Evolutionary conservation across 345 rosid species (phyloP).

Genomic region (Combretum micranthum): DNA sequence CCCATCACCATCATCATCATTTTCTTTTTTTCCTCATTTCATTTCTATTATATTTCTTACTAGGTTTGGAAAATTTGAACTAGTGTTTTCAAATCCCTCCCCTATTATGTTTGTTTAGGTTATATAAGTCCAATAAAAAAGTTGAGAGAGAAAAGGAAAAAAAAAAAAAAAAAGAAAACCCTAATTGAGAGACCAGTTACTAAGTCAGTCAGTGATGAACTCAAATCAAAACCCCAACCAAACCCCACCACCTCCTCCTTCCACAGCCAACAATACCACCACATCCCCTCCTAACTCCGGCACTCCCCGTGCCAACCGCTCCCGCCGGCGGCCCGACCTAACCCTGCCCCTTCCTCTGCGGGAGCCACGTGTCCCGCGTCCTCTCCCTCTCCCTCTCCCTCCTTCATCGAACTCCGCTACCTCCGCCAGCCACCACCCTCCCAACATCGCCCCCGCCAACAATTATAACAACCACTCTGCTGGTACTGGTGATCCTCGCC

Average conservation of each 20-base stretch:
- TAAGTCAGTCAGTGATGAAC: conserved; percentile 34
- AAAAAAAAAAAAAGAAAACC: too few species aligned
- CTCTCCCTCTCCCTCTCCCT: conserved; percentile 87
- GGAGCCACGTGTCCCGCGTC: conserved; percentile 54
- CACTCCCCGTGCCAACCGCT: conserved; percentile 18
- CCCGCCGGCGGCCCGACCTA: conserved; percentile 55
- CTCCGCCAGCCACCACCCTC: conserved; percentile 9
- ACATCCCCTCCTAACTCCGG: neutral
- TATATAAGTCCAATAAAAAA: too few species aligned
- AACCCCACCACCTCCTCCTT: conserved; percentile 8
- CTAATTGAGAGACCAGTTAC: neutral
- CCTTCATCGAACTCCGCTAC: conserved; percentile 33
- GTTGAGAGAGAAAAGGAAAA: too few species aligned
- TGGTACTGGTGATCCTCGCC: conserved; percentile 3
- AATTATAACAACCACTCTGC: neutral
- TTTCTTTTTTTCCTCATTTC: too few species aligned
- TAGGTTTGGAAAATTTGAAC: too few species aligned
- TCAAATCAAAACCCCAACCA: conserved; percentile 40
- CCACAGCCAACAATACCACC: conserved; percentile 11
- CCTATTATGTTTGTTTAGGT: too few species aligned
- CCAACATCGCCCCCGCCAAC: neutral
- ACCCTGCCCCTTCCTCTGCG: conserved; percentile 69
- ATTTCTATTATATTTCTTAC: too few species aligned
- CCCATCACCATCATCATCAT: too few species aligned
- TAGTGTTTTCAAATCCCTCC: too few species aligned